Evolutionary conservation across 176 grass and related monocot genomes (phyloP).

Genomic region (Triticum aestivum): IWGSC_CS_RefSeq_v2.1 NC_057794.1:296987877-296988376

Average conservation of each 20-base stretch:
- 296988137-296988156: constrained; percentile 51
- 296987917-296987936: constrained; percentile 58
- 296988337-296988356: constrained; percentile 3
- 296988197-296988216: constrained; percentile 62
- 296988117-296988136: constrained; percentile 54
- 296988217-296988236: constrained; percentile 28
- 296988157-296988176: constrained; percentile 60
- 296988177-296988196: constrained; percentile 68
- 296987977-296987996: constrained; percentile 28
- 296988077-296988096: constrained; percentile 90
- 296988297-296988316: background rate
- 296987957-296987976: constrained; percentile 73
- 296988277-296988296: constrained; percentile 1
- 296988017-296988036: background rate
- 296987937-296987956: constrained; percentile 37
- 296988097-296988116: constrained; percentile 69
- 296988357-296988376: constrained; percentile 49
- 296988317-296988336: constrained; percentile 2
- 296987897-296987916: constrained; percentile 82
- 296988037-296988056: background rate
- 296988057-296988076: constrained; percentile 45
- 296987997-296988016: constrained; percentile 12
- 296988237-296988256: constrained; percentile 21
- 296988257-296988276: background rate
- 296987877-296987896: constrained; percentile 74